A percentile compares a stretch with the other conserved stretches of the same genome.
Evolutionary conservation across 192 early-diverging fungal genomes (phyloP).

Genomic region (Backusella liffmaniae): DNA sequence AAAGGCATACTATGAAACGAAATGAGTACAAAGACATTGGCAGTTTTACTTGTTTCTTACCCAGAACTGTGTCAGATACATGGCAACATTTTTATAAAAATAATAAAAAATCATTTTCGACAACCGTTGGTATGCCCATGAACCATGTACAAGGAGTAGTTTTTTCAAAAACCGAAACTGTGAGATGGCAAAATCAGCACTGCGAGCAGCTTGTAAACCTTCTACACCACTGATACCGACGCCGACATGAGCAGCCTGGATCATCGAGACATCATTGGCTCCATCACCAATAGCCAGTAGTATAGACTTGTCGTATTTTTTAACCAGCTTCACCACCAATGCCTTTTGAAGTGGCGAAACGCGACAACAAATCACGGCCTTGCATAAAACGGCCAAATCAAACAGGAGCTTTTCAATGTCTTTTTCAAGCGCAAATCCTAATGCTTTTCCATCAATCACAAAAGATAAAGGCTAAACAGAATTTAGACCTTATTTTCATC

Average conservation of each 20-base stretch:
- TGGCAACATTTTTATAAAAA: slow-evolving; percentile 99
- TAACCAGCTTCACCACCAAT: slow-evolving; percentile 97
- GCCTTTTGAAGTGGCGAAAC: slow-evolving; percentile 99
- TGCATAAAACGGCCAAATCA: slow-evolving; percentile 89
- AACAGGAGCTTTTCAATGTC: slow-evolving; percentile 78
- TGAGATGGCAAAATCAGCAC: slow-evolving; percentile 98
- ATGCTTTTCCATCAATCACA: slow-evolving; percentile 92
- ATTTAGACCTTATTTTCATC: background rate
- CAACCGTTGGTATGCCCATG: slow-evolving; percentile 95
- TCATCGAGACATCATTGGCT: slow-evolving; percentile 99
- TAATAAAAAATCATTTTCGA: slow-evolving; percentile 96
- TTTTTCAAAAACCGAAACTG: slow-evolving; percentile 96
- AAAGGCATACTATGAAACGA: slow-evolving; percentile 58
- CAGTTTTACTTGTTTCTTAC: slow-evolving; percentile 19
- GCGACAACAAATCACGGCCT: slow-evolving; percentile 96
- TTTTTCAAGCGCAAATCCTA: slow-evolving; percentile 92
- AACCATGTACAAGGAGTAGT: slow-evolving; percentile 93
- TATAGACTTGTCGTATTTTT: slow-evolving; percentile 84
- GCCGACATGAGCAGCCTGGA: slow-evolving; percentile 98
- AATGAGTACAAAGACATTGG: background rate
- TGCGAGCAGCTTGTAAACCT: slow-evolving; percentile 94
- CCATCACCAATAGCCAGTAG: slow-evolving; percentile 98
- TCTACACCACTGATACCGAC: slow-evolving; percentile 96
- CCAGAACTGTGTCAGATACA: slow-evolving; percentile 99
- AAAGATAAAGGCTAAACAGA: slow-evolving; percentile 67